Evolutionary conservation across 495 filamentous ascomycete genomes (phyloP).

Genomic region (Bryoglossum gracile): DNA sequence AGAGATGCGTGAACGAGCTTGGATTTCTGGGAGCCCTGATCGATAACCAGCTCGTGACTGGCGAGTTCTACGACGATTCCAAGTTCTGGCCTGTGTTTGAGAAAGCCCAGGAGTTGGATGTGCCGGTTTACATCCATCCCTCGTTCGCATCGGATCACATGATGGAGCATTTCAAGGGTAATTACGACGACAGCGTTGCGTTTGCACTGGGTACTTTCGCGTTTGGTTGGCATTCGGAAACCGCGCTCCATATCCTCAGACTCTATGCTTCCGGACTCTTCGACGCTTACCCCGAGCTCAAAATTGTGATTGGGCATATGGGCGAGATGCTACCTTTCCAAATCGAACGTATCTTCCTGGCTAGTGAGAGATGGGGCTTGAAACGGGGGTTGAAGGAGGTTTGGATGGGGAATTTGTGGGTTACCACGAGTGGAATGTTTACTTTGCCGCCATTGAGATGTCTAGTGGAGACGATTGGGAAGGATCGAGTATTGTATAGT

Average conservation of each 20-base stretch:
- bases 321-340: conserved; percentile 61
- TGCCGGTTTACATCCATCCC: conserved; percentile 57
- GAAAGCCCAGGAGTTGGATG: conserved; percentile 43
- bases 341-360: conserved; percentile 49
- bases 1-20: conserved; percentile 37
- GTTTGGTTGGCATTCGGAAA: conserved; percentile 42
- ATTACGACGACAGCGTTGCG: conserved; percentile 29
- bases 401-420: conserved; percentile 50
- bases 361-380: conserved; percentile 40
- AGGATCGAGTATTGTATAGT: conserved; percentile 49
- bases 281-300: conserved; percentile 46
- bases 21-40: conserved; percentile 52
- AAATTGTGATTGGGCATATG: conserved; percentile 60
- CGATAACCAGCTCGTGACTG: conserved; percentile 40
- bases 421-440: conserved; percentile 58
- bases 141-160: conserved; percentile 40
- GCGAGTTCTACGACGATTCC: conserved; percentile 38
- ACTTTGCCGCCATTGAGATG: conserved; percentile 45
- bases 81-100: conserved; percentile 36
- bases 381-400: conserved; percentile 1
- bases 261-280: conserved; percentile 30
- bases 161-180: conserved; percentile 40
- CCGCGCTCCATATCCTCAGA: conserved; percentile 28
- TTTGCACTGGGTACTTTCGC: conserved; percentile 32
- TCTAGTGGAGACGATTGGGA: conserved; percentile 42